Evolutionary conservation across 2,329 filamentous ascomycete species (phyloP), one percentile per base, ranked within the genome.

Genomic region (Cytospora piceicola): DNA sequence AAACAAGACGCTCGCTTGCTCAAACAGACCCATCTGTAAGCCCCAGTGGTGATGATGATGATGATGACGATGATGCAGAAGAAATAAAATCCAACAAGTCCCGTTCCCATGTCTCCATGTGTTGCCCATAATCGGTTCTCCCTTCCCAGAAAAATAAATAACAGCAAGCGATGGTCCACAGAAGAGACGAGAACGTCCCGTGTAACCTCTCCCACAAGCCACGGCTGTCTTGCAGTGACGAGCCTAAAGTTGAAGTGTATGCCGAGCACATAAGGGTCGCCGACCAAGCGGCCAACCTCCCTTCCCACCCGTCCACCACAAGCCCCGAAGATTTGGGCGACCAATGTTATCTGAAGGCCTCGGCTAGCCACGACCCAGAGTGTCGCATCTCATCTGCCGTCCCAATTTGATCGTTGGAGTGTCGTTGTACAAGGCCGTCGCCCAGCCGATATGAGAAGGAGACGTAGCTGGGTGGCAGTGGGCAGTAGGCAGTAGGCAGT

Each of bases 101-200:
- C 58, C 58, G 30, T 62, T 56, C 34, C 52, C 49, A 46, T 61
- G 60, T 49, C 52, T 56, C 52, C 60, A 2, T 62, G n/a, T 56
- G 8, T 34, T 51, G 24, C 20, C 39, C 39, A n/a, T 49, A 52
- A 34, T 49, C 52, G 60, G 20, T 15, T 56, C 42, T 62, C 60
- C 20, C 42, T 15, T 11, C 42, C 22, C 7, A 9, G 22, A 29
- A 29, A 29, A 22, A 46, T 9, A 29, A 22, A 46, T 9, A 34
- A 4, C 42, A 46, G 22, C 51, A 46, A 30, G 59, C 59, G 11
- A 42, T 36, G 17, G 4, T 1, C 22, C 9, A 34, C 46, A 22
- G 34, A 11, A 34, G 4, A 34, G 24, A 27, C 32, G 14, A 34
- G 29, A 56, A 24, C 6, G 27, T 20, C 9, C 42, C 39, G 22